Percentiles rank a stretch among this genome's conserved stretches.
These are phyloP conservation scores for Myriosclerotinia scirpicola DNA, from an alignment of 2,329 filamentous ascomycete species.

Conservation along the genomic window DNA sequence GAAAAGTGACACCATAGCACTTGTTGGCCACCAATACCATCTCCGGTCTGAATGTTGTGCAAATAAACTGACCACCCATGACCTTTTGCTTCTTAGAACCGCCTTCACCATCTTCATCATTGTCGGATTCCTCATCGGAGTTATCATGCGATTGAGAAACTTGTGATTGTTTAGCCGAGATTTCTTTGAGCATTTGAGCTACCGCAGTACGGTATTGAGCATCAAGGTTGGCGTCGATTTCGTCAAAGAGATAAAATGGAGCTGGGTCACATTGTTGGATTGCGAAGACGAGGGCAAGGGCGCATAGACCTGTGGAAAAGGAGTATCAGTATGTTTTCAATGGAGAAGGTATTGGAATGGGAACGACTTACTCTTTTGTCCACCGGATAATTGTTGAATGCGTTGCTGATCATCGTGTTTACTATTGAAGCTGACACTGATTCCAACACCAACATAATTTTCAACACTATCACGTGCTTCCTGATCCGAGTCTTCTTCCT, in stretches of 20 bases:
- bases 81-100: slow-evolving; percentile 11
- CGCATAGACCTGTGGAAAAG: slow-evolving; percentile 70
- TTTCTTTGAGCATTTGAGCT: slow-evolving; percentile 80
- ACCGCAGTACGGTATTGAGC: slow-evolving; percentile 97
- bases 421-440: slow-evolving; percentile 97
- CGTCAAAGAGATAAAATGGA: slow-evolving; percentile 98
- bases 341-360: neutral
- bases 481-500: slow-evolving; percentile 69
- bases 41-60: slow-evolving; percentile 96
- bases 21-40: slow-evolving; percentile 95
- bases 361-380: slow-evolving; percentile 84
- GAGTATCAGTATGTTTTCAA: slow-evolving; percentile 28
- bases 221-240: slow-evolving; percentile 97
- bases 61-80: slow-evolving; percentile 81
- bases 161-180: slow-evolving; percentile 55
- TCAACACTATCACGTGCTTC: slow-evolving; percentile 73
- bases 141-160: slow-evolving; percentile 7
- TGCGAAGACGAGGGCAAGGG: slow-evolving; percentile 97
- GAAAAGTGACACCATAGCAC: slow-evolving; percentile 94
- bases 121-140: slow-evolving; percentile 42
- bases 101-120: slow-evolving; percentile 41
- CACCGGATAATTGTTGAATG: slow-evolving; percentile 94
- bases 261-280: slow-evolving; percentile 97
- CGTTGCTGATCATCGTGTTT: slow-evolving; percentile 98
- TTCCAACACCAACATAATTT: slow-evolving; percentile 94